Evolutionary conservation across 257 asterid species (phyloP), one percentile per base, ranked within the genome.

Genomic region (Jacaranda mimosifolia): DNA sequence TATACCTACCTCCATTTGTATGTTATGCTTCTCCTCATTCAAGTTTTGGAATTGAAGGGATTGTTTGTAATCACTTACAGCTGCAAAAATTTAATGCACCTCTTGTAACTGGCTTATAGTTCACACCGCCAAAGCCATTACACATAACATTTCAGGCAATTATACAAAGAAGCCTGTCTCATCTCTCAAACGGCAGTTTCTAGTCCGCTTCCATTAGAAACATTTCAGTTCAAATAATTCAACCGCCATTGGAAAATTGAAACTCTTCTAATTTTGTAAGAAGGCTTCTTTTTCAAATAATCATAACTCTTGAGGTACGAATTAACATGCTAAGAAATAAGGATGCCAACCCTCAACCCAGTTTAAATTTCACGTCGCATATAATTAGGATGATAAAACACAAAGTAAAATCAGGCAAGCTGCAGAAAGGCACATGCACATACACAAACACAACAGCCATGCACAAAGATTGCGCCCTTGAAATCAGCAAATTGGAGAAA

Each of bases 21-120:
- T 95, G 84, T 95, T 95, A 68, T 91, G 97, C 90, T 95, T 95
- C 86, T 93, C 99, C 84, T 93, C 99, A 75, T 93, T 95, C 84
- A 95, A 85, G 83, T 84, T 93, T 84, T 90, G 99, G 81, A 95
- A 95, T 77, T 95, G 99, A 68, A 95, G 99, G 59, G 99, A 93
- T 75, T 95, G 99, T 80, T 84, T 92, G 85, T 95, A 95, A 86
- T 95, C 99, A 79, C 98, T 95, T 14, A 91, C 85, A 77, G 98
- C 99, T 95, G 87, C 86, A 83, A 74, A 82, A 80, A 43, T 11
- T 55, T 13, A 70, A 74, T 19, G 77, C 55, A 52, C 11, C 6
- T 56, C 19, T 36, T 65, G 21, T 57, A 48, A 85, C 74, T 18
- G 32, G 72, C 46, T 74, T 35, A 75, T 26, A 52, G 58, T 57